Conservation (phyloP, 805 yeast genomes). For the Wickerhamiella occidentalis region DNA sequence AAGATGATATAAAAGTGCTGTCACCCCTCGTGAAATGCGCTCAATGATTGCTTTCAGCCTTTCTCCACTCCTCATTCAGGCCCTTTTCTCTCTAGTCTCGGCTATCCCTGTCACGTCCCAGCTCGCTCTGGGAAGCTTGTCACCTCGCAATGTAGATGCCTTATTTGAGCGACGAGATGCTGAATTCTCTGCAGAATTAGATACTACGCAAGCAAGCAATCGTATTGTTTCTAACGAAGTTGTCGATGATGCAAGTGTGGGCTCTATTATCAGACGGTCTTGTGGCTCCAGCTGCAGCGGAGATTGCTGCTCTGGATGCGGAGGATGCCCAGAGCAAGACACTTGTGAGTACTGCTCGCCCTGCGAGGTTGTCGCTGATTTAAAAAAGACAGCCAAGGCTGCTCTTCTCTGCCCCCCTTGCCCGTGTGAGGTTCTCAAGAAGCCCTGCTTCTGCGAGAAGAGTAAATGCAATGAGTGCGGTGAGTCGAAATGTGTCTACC, state of each 20-base stretch:
- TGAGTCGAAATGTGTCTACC: not conserved
- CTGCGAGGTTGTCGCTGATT: not conserved
- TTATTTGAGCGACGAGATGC: not conserved
- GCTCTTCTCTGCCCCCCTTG: conserved; percentile 3
- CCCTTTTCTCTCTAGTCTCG: conserved; percentile 3
- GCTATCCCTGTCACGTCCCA: conserved; percentile 5
- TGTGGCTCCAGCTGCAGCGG: not conserved
- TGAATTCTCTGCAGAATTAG: not conserved
- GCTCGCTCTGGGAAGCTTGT: not conserved
- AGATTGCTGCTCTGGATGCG: conserved; percentile 6
- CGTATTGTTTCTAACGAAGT: not conserved
- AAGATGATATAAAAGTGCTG: not conserved
- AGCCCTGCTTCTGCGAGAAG: conserved; percentile 10
- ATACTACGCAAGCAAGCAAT: not conserved
- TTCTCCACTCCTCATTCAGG: conserved; percentile 7
- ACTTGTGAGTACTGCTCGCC: conserved; percentile 1
- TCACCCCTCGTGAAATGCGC: no score
- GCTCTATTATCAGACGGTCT: not conserved
- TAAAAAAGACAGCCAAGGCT: conserved; percentile 3
- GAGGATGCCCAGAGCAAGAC: conserved; percentile 8
- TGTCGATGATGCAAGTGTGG: not conserved
- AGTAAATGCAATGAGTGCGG: not conserved
- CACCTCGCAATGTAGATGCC: not conserved
- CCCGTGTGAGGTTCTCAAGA: conserved; percentile 9
- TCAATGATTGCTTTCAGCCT: conserved; percentile 5